phyloP scores from a whole-genome alignment of 495 filamentous ascomycete genomes.

The Tetracladium marchalianum region DNA sequence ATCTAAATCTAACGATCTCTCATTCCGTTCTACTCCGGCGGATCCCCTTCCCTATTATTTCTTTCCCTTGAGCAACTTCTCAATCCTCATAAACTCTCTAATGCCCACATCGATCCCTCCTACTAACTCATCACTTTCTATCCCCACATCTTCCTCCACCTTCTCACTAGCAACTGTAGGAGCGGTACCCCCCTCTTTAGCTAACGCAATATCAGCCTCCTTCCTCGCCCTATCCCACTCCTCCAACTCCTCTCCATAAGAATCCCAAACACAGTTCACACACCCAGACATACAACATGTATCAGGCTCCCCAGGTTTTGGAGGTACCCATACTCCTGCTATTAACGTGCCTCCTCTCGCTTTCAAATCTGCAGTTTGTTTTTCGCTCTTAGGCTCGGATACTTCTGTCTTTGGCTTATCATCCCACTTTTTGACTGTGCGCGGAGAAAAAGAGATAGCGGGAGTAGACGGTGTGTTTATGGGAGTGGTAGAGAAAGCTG shows the following conservation, averaged over 20 bases:
- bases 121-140: slow-evolving; percentile 56
- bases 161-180: slow-evolving; percentile 71
- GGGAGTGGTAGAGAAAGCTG: not conserved
- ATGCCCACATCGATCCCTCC: slow-evolving; percentile 84
- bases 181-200: slow-evolving; percentile 49
- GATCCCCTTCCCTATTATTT: slow-evolving; percentile 29
- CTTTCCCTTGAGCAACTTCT: slow-evolving; percentile 80
- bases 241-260: slow-evolving; percentile 81
- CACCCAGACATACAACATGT: slow-evolving; percentile 99
- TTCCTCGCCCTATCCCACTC: slow-evolving; percentile 59
- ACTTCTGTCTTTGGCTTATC: slow-evolving; percentile 15
- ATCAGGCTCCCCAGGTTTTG: slow-evolving; percentile 80
- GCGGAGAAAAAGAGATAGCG: slow-evolving; percentile 17
- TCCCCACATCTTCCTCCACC: slow-evolving; percentile 43
- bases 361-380: slow-evolving; percentile 48
- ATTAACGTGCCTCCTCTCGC: slow-evolving; percentile 49
- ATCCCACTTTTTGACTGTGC: not conserved
- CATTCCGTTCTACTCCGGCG: too few relatives aligned
- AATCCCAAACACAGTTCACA: slow-evolving; percentile 95
- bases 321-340: slow-evolving; percentile 74
- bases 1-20: too few relatives aligned
- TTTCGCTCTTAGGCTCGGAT: slow-evolving; percentile 41
- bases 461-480: not conserved
- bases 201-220: slow-evolving; percentile 40
- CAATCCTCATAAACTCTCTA: slow-evolving; percentile 92